Evolutionary conservation across 139 green algal species (phyloP).

Genomic region (Haematococcus sp.): DNA sequence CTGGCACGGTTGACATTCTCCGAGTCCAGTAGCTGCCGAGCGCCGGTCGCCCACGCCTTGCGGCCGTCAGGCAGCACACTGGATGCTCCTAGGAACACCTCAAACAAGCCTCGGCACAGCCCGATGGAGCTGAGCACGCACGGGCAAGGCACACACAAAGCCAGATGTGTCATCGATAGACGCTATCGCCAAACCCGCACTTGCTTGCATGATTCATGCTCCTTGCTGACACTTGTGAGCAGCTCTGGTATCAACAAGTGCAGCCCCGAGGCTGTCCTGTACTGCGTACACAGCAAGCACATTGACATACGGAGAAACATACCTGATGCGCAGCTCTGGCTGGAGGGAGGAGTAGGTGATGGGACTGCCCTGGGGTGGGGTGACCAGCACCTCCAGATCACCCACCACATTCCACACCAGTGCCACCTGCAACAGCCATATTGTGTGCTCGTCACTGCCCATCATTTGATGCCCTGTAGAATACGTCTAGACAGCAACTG

Average conservation of each 20-base stretch:
- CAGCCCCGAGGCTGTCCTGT: neutral
- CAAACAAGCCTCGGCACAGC: constrained; percentile 72
- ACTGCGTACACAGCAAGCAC: neutral
- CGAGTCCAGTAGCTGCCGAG: constrained; percentile 54
- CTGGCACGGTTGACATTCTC: constrained; percentile 54
- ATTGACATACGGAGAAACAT: neutral
- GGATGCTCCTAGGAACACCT: constrained; percentile 64
- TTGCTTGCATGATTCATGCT: too few species aligned
- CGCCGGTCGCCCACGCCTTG: constrained; percentile 50
- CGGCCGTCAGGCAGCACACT: constrained; percentile 49
- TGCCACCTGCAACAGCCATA: neutral
- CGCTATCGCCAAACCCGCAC: too few species aligned
- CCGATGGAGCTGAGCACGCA: constrained; percentile 1
- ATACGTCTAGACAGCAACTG: too few species aligned
- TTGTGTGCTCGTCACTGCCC: too few species aligned
- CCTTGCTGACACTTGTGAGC: too few species aligned
- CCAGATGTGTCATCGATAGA: too few species aligned
- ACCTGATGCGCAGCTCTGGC: constrained; percentile 60
- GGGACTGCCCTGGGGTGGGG: constrained; percentile 1
- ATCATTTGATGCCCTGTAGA: too few species aligned
- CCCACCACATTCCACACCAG: constrained; percentile 37
- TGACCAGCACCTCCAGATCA: constrained; percentile 42
- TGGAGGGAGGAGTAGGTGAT: constrained; percentile 22
- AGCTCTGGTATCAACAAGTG: too few species aligned
- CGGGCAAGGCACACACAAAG: neutral